Conservation (phyloP, 179 eudicot genomes). For the Silene noctiflora region DNA sequence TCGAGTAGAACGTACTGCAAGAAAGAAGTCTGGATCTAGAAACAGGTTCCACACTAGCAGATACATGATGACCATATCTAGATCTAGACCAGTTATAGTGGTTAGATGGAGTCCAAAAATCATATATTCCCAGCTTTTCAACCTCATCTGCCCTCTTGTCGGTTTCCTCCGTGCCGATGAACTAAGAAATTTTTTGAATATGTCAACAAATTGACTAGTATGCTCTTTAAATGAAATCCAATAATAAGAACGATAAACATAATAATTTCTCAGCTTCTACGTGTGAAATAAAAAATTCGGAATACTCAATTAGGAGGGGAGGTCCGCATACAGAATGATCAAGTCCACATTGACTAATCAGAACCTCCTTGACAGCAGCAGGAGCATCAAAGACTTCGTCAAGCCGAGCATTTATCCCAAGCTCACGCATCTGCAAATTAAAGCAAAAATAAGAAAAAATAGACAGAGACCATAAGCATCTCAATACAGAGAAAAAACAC, state of each 20-base stretch:
- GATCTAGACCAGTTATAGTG: conserved; percentile 84
- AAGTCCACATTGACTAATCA: conserved; percentile 68
- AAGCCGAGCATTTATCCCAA: conserved; percentile 79
- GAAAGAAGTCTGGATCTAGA: conserved; percentile 55
- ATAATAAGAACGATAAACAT: background rate
- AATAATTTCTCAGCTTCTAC: background rate
- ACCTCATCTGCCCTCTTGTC: conserved; percentile 76
- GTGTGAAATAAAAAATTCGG: conserved; percentile 5
- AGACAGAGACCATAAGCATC: conserved; percentile 6
- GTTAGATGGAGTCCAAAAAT: conserved; percentile 91
- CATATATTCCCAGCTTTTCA: conserved; percentile 52
- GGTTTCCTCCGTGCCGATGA: conserved; percentile 77
- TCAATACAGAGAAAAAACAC: background rate
- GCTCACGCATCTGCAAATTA: conserved; percentile 54
- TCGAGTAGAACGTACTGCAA: conserved; percentile 45
- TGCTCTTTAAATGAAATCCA: background rate
- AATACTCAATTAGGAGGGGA: conserved; percentile 19
- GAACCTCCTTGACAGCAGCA: conserved; percentile 75
- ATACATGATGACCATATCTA: conserved; percentile 83
- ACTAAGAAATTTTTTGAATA: conserved; percentile 37
- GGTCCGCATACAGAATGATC: conserved; percentile 63
- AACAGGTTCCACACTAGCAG: conserved; percentile 76
- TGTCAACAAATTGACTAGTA: conserved; percentile 2
- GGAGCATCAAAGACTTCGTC: conserved; percentile 98
- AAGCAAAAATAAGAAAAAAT: conserved; percentile 6